These are phyloP conservation scores for Apiotrichum gracile DNA, from an alignment of 1,284 basidiomycete genomes.

Conservation along the genomic window DNA sequence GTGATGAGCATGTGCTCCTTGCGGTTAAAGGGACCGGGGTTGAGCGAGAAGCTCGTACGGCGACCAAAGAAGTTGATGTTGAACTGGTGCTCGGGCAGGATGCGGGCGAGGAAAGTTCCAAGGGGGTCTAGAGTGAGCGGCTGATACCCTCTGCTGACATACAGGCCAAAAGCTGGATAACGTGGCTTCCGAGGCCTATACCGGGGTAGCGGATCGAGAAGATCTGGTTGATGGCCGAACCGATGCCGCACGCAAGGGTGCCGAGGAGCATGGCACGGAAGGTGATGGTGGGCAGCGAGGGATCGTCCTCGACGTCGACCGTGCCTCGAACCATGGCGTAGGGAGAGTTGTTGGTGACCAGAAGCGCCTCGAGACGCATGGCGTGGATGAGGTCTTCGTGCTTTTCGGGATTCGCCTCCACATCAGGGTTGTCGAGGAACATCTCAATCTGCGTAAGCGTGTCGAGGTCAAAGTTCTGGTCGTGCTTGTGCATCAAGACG, in stretches of 20 bases:
- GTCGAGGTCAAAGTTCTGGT: slow-evolving; percentile 17
- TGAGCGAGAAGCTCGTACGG: slow-evolving; percentile 17
- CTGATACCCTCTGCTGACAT: slow-evolving; percentile 15
- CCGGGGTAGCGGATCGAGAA: slow-evolving; percentile 45
- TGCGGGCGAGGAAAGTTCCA: slow-evolving; percentile 22
- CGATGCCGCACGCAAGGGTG: slow-evolving; percentile 48
- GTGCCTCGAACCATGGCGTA: slow-evolving; percentile 83
- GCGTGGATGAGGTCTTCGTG: slow-evolving; percentile 18
- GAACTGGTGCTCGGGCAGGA: neutral
- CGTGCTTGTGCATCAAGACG: slow-evolving; percentile 15
- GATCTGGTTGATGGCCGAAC: slow-evolving; percentile 63
- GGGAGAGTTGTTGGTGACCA: slow-evolving; percentile 55
- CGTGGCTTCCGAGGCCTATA: slow-evolving; percentile 24
- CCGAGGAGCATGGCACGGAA: slow-evolving; percentile 73
- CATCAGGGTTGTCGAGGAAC: slow-evolving; percentile 12
- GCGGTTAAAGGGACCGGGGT: slow-evolving; percentile 53
- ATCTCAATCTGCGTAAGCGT: slow-evolving; percentile 8
- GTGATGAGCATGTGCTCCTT: slow-evolving; percentile 42
- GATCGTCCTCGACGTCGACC: slow-evolving; percentile 70
- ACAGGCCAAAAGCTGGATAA: slow-evolving; percentile 33
- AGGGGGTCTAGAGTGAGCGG: slow-evolving; percentile 15
- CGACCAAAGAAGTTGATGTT: slow-evolving; percentile 14
- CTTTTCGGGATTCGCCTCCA: slow-evolving; percentile 6
- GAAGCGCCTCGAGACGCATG: slow-evolving; percentile 33
- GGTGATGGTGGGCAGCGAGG: slow-evolving; percentile 70